These are phyloP conservation scores for Rhododendron mucronatum DNA, from an alignment of 148 eudicot species.

Conservation along the genomic window DNA sequence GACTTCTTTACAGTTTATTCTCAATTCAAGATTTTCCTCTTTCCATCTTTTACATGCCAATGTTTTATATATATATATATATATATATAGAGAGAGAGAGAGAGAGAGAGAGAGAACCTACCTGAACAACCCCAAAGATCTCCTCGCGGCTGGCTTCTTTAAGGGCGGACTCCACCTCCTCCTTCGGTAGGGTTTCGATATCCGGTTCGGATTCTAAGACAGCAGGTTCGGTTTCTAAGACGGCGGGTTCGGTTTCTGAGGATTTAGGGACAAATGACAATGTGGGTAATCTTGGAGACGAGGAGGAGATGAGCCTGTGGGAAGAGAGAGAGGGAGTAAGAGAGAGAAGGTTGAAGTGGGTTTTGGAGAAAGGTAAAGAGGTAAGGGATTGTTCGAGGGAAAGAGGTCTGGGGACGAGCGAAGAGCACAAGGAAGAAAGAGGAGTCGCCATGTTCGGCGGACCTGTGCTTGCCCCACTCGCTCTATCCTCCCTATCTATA, in stretches of 20 bases:
- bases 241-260: slow-evolving; percentile 25
- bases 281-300: slow-evolving; percentile 13
- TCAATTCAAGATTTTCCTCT: too few relatives aligned
- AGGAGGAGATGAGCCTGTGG: slow-evolving; percentile 26
- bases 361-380: slow-evolving; percentile 21
- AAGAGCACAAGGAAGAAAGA: slow-evolving; percentile 32
- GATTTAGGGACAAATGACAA: slow-evolving; percentile 25
- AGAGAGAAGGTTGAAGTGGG: slow-evolving; percentile 28
- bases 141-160: slow-evolving; percentile 55
- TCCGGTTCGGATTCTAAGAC: slow-evolving; percentile 14
- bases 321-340: slow-evolving; percentile 28
- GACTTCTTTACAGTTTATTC: too few relatives aligned
- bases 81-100: not conserved
- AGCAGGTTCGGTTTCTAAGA: slow-evolving; percentile 20
- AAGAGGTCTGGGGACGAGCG: slow-evolving; percentile 19
- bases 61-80: not conserved
- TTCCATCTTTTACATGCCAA: not conserved
- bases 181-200: slow-evolving; percentile 6
- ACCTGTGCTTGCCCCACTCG: slow-evolving; percentile 2
- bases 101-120: slow-evolving; percentile 9
- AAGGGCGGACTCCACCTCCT: slow-evolving; percentile 14
- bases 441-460: slow-evolving; percentile 33
- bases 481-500: not conserved
- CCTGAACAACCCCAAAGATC: slow-evolving; percentile 94
- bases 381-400: slow-evolving; percentile 30